Evolutionary conservation across 2,329 filamentous ascomycete species (phyloP), one percentile per base, ranked within the genome.

Genomic region (Fusarium nurragi): DNA sequence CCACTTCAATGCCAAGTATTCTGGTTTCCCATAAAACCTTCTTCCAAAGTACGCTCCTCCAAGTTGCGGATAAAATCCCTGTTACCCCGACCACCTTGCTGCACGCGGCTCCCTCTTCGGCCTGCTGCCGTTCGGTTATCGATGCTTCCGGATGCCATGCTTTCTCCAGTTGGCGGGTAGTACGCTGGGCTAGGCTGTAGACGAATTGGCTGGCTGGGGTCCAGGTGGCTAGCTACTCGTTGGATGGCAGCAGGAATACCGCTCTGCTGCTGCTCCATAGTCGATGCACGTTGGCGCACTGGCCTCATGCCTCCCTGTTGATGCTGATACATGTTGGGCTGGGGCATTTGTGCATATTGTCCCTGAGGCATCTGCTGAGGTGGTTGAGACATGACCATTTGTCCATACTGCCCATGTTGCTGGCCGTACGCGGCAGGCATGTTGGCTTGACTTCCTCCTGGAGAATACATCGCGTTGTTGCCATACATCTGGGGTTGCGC

Each of bases 131-230:
- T 76, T 43, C 83, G 73, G 22, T 87, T 81, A 57, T 88, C 85
- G 60, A 91, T 86, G 10, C 83, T 79, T 4, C 50, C 59, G 18
- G 66, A 53, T 19, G 87, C 84, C 71, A 92, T 88, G 11, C 93
- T 92, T 67, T 98, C 94, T 8, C 91, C 88, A 3, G 94, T 92
- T 19, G 95, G 95, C 12, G 95, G 95, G 71, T 98, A 99, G 78
- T 99, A 99, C 3, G 95, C 95, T 6, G 95, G 95, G 70, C 93
- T 97, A 4, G 95, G 95, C 75, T 99, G 95, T 54, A 98, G 79
- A 46, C 95, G 88, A 72, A 99, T 98, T 0, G 95, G 95, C 60
- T 94, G 92, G 71, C 88, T 98, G 3, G 95, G 95, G 74, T 99
- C 95, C 40, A 99, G 86, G 77, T 98, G 94, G 75, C 93, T 97